These are phyloP conservation scores for Bolboschoenus planiculmis DNA, from an alignment of 176 grass and related monocot species.

Conservation along the genomic window DNA sequence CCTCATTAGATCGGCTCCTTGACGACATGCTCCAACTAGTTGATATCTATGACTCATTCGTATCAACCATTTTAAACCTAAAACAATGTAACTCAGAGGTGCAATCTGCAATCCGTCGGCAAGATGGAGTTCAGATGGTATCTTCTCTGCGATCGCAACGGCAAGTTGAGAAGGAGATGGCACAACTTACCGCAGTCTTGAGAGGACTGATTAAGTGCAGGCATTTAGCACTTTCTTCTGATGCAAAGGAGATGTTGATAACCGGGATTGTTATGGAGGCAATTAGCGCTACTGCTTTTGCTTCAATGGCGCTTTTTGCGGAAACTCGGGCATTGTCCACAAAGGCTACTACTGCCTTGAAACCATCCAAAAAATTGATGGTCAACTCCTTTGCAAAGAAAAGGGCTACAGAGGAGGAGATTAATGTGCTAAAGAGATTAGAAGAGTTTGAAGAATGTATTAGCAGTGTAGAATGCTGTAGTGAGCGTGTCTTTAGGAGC, in stretches of 20 bases:
- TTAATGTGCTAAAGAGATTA: not conserved
- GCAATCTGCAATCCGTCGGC: slow-evolving; percentile 27
- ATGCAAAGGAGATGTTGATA: not conserved
- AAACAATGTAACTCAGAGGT: slow-evolving; percentile 30
- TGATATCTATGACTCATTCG: slow-evolving; percentile 49
- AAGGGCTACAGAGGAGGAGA: not conserved
- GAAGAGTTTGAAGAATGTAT: slow-evolving; percentile 29
- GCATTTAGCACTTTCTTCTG: not conserved
- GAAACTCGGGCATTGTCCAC: slow-evolving; percentile 13
- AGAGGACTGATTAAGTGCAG: not conserved
- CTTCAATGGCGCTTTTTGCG: slow-evolving; percentile 23
- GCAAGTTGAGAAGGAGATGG: slow-evolving; percentile 25
- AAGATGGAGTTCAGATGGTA: slow-evolving; percentile 14
- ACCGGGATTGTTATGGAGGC: slow-evolving; percentile 16
- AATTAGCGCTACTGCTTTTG: slow-evolving; percentile 1
- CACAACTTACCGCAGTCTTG: slow-evolving; percentile 7
- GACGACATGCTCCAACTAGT: slow-evolving; percentile 58
- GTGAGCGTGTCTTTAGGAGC: slow-evolving; percentile 41
- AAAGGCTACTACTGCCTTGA: not conserved
- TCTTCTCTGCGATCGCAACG: slow-evolving; percentile 30
- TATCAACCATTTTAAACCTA: slow-evolving; percentile 24
- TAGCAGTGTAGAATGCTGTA: slow-evolving; percentile 22
- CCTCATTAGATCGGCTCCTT: slow-evolving; percentile 29
- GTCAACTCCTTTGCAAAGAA: slow-evolving; percentile 10
- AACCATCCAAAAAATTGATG: not conserved